Evolutionary conservation across 768 basidiomycete species (phyloP), one percentile per base, ranked within the genome.

Genomic region (Termitomyces sp.): DNA sequence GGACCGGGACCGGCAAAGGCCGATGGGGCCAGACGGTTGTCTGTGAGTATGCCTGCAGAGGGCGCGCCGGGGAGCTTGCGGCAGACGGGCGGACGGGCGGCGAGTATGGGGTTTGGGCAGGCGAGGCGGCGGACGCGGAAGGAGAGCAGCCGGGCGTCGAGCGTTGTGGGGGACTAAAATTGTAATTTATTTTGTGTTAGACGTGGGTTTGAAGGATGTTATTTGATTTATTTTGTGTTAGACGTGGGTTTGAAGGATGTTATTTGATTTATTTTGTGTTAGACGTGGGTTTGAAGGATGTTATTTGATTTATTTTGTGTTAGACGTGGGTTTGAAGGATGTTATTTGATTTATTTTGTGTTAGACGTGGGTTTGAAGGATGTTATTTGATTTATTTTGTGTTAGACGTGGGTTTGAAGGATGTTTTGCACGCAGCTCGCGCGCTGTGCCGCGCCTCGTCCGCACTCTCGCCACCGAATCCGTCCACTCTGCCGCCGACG

Each of bases 401-500:
- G n/a, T n/a, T n/a, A n/a, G n/a, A n/a, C n/a, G n/a, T n/a, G n/a
- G n/a, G n/a, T n/a, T n/a, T n/a, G n/a, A n/a, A n/a, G n/a, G n/a
- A n/a, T n/a, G n/a, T n/a, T n/a, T n/a, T 28, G 37, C 54, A 35
- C 57, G 54, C 48, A 56, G 28, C 38, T 30, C 30, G n/a, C 50
- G 54, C 47, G 4, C 57, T 31, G 45, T 41, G n/a, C 53, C 61
- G 56, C 50, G 64, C 59, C 50, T 71, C 53, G 62, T 69, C 62
- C 77, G 79, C 61, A 73, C 72, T 19, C 67, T 78, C 37, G 71
- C 77, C 17, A 80, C 79, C 35, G 78, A 80, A 64, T 66, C 73
- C 1, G 55, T 74, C 17, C 64, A 71, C 11, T 65, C 72, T 19
- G 60, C 73, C 30, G 62, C 70, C 21, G 71, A 71, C 52, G 59